A percentile compares a stretch with the other conserved stretches of the same genome.
Evolutionary conservation across 768 basidiomycete species (phyloP).

Genomic region (Lactarius trivialis): DNA sequence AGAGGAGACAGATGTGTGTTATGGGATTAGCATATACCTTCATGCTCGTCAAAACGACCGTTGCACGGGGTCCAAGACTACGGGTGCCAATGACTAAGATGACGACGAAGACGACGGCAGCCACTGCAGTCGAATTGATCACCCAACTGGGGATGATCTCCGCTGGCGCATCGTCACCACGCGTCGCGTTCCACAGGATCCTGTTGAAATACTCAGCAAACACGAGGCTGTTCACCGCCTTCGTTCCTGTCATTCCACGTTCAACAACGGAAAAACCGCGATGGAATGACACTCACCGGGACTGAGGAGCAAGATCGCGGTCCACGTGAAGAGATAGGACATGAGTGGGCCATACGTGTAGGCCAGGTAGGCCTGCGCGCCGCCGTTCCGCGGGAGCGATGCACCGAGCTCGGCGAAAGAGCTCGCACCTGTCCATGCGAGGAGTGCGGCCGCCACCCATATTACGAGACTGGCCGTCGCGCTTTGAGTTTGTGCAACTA

Average conservation of each 20-base stretch:
- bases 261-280: neutral
- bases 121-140: conserved; percentile 6
- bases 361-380: conserved; percentile 6
- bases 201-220: conserved; percentile 7
- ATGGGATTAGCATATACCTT: neutral
- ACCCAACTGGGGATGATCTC: conserved; percentile 8
- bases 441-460: conserved; percentile 1
- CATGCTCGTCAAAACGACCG: conserved; percentile 6
- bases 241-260: neutral
- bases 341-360: conserved; percentile 9
- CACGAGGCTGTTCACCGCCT: conserved; percentile 12
- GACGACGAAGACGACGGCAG: neutral
- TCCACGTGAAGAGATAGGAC: conserved; percentile 12
- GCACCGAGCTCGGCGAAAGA: conserved; percentile 12
- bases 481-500: conserved; percentile 8
- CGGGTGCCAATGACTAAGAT: neutral
- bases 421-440: conserved; percentile 6
- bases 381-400: conserved; percentile 8
- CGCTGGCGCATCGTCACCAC: conserved; percentile 1
- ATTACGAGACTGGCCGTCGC: neutral
- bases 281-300: neutral
- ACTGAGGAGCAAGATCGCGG: neutral
- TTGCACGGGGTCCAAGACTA: conserved; percentile 4
- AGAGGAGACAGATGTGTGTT: neutral
- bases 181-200: conserved; percentile 3